Conservation (phyloP, 176 grass and related monocot genomes). For the Zizania latifolia region DNA sequence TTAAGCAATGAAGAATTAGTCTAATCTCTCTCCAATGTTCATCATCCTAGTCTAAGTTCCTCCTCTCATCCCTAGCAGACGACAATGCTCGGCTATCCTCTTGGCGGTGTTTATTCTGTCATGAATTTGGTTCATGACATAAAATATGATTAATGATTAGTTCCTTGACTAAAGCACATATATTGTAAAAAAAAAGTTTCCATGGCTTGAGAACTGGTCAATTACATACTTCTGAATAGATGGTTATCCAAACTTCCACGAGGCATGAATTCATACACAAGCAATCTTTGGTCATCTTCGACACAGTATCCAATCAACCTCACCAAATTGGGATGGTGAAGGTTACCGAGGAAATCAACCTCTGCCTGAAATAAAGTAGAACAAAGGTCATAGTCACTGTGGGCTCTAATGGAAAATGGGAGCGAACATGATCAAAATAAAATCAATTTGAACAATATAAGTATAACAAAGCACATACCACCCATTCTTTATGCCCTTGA, state of each 20-base stretch:
- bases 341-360: slow-evolving; percentile 84
- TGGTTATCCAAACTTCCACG: slow-evolving; percentile 85
- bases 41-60: too few relatives aligned
- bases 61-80: too few relatives aligned
- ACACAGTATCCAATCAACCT: slow-evolving; percentile 79
- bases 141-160: background rate
- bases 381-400: background rate
- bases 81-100: too few relatives aligned
- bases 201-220: background rate
- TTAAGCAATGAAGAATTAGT: too few relatives aligned
- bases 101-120: too few relatives aligned
- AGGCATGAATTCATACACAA: slow-evolving; percentile 89
- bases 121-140: too few relatives aligned
- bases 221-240: slow-evolving; percentile 80
- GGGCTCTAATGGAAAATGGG: background rate
- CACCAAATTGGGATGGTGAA: slow-evolving; percentile 72
- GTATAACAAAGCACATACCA: slow-evolving; percentile 42
- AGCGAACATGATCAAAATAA: background rate
- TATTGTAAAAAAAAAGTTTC: background rate
- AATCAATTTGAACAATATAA: background rate
- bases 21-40: too few relatives aligned
- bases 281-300: slow-evolving; percentile 87
- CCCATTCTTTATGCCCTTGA: slow-evolving; percentile 93
- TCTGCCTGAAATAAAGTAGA: slow-evolving; percentile 45
- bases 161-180: background rate